Evolutionary conservation across 1,284 basidiomycete species (phyloP).

Genomic region (Fomitopsis pinicola): DNA sequence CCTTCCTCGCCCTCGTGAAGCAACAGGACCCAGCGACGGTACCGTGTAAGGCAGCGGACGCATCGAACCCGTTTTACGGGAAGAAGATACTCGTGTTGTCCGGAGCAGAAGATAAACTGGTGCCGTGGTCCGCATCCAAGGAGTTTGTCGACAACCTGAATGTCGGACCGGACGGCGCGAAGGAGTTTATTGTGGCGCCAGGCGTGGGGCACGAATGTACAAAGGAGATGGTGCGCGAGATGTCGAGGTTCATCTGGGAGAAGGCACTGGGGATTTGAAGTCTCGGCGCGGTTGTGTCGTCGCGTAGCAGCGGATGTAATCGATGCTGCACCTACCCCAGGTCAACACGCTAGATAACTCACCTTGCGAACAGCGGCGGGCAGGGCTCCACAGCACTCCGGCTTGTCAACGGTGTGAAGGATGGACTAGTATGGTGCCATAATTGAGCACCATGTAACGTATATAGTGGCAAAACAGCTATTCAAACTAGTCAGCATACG

Average conservation of each 20-base stretch:
- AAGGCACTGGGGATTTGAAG: slow-evolving; percentile 14
- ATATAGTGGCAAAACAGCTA: neutral
- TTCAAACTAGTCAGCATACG: neutral
- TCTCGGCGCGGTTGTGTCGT: too few relatives aligned
- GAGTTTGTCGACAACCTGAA: slow-evolving; percentile 47
- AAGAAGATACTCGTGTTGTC: slow-evolving; percentile 71
- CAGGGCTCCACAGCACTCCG: too few relatives aligned
- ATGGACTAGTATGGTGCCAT: too few relatives aligned
- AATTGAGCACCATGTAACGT: too few relatives aligned
- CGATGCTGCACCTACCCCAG: too few relatives aligned
- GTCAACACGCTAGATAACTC: too few relatives aligned
- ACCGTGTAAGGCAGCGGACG: slow-evolving; percentile 32
- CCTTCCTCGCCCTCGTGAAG: slow-evolving; percentile 45
- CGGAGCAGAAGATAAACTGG: slow-evolving; percentile 52
- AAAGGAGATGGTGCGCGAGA: slow-evolving; percentile 43
- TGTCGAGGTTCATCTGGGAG: slow-evolving; percentile 39
- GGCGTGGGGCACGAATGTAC: slow-evolving; percentile 52
- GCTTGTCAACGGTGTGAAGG: too few relatives aligned
- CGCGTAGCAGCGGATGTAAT: too few relatives aligned
- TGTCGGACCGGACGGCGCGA: slow-evolving; percentile 44
- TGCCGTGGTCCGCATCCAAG: slow-evolving; percentile 50
- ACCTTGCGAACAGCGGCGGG: too few relatives aligned
- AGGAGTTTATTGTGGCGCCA: slow-evolving; percentile 44
- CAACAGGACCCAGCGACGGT: slow-evolving; percentile 39
- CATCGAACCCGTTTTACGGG: slow-evolving; percentile 54